These are phyloP conservation scores for Tirmania nivea DNA, from an alignment of 495 filamentous ascomycete species.

Conservation along the genomic window DNA sequence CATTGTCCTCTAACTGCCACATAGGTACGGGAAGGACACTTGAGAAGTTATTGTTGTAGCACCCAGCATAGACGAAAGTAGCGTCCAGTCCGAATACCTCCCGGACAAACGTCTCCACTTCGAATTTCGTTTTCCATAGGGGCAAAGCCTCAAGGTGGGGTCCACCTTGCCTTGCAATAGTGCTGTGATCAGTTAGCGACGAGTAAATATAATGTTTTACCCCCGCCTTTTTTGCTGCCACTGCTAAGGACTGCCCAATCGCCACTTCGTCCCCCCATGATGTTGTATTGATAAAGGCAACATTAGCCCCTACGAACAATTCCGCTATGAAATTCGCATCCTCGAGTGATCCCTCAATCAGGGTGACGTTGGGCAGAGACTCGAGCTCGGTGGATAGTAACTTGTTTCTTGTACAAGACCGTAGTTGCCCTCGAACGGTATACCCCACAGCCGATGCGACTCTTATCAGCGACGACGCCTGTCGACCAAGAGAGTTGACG, in stretches of 20 bases:
- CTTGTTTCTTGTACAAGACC: slow-evolving; percentile 35
- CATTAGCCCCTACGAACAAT: slow-evolving; percentile 61
- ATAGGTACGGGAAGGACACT: slow-evolving; percentile 82
- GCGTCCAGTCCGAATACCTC: slow-evolving; percentile 52
- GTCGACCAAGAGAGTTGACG: slow-evolving; percentile 79
- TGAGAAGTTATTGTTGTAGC: slow-evolving; percentile 97
- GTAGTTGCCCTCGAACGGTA: slow-evolving; percentile 69
- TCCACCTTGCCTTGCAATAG: slow-evolving; percentile 24
- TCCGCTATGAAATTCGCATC: slow-evolving; percentile 43
- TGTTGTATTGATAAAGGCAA: slow-evolving; percentile 97
- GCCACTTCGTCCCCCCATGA: slow-evolving; percentile 86
- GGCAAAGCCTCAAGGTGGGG: slow-evolving; percentile 47
- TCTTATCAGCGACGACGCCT: slow-evolving; percentile 80
- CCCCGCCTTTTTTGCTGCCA: slow-evolving; percentile 66
- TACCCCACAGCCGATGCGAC: slow-evolving; percentile 84
- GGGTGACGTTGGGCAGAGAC: slow-evolving; percentile 58
- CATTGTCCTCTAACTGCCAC: slow-evolving; percentile 48
- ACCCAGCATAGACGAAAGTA: slow-evolving; percentile 87
- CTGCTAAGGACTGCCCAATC: slow-evolving; percentile 67
- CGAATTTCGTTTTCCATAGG: slow-evolving; percentile 78
- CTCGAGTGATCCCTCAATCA: slow-evolving; percentile 65
- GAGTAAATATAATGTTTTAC: slow-evolving; percentile 88
- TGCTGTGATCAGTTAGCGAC: slow-evolving; percentile 87
- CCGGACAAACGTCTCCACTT: slow-evolving; percentile 74
- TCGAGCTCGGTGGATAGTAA: slow-evolving; percentile 45